Evolutionary conservation across 306 rosid species (phyloP), one percentile per base, ranked within the genome.

Genomic region (Vigna reflexopilosa): DNA sequence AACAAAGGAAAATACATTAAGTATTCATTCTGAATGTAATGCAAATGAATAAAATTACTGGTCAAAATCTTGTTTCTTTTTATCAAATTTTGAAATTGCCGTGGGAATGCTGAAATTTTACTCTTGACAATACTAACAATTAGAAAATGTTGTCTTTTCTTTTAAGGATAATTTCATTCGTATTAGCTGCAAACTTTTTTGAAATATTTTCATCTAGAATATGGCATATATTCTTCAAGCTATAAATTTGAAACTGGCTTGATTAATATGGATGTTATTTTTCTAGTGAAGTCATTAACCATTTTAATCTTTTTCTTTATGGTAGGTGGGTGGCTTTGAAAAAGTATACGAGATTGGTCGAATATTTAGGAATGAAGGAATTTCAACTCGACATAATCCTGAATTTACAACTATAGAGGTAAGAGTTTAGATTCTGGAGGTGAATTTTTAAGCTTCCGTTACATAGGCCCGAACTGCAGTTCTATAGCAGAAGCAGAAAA

Each of bases 351-450:
- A 95, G 85, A 93, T 95, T 72, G 99, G 99, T 70, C 89, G 99
- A 72, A 93, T 95, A 79, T 95, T 95, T 83, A 88, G 99, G 87
- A 95, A 95, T 83, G 98, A 95, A 86, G 99, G 99, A 84, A 87
- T 93, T 86, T 92, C 99, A 79, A 91, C 96, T 76, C 98, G 99
- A 69, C 99, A 95, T 80, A 95, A 95, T 87, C 99, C 99, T 22
- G 99, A 95, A 79, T 95, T 95, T 82, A 95, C 99, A 62, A 89
- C 98, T 61, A 95, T 95, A 75, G 99, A 95, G 99, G 98, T 51
- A 47, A 15, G 48, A 56, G 62, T 48, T 63, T 70, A 51, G 32
- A 3, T 64, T 72, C 16, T 15, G 14, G 14, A 24, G 42, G 68
- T 62, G 40, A 48, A 30, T 40, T 26, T 11, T 79, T 64, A 66